phyloP scores from a whole-genome alignment of 2,329 filamentous ascomycete genomes.

The Cadophora luteo-olivacea region DNA sequence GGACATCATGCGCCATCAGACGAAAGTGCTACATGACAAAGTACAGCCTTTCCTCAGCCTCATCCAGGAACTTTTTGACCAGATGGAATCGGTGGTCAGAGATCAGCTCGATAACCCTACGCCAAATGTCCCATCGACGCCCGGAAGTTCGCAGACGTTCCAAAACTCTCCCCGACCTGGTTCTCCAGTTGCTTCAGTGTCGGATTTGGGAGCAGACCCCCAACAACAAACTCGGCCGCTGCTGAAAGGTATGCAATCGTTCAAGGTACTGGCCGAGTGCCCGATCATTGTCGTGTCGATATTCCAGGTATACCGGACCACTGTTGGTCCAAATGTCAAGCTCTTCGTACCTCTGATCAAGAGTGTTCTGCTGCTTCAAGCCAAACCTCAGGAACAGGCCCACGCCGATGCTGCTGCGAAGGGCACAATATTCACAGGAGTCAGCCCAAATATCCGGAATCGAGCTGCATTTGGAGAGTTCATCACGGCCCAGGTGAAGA shows the following conservation, averaged over 20 bases:
- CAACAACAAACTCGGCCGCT: slow-evolving; percentile 83
- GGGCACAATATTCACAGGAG: slow-evolving; percentile 86
- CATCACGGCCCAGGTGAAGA: slow-evolving; percentile 97
- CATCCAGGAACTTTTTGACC: slow-evolving; percentile 94
- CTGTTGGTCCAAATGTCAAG: slow-evolving; percentile 85
- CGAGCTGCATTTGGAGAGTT: slow-evolving; percentile 95
- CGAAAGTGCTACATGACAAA: slow-evolving; percentile 78
- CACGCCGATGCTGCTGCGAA: slow-evolving; percentile 83
- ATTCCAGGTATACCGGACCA: slow-evolving; percentile 87
- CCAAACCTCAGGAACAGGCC: slow-evolving; percentile 90
- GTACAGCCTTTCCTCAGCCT: slow-evolving; percentile 90
- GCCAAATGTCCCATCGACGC: slow-evolving; percentile 69
- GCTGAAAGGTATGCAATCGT: slow-evolving; percentile 95
- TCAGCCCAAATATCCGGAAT: slow-evolving; percentile 93
- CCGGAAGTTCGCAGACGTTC: slow-evolving; percentile 71
- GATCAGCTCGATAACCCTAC: slow-evolving; percentile 89
- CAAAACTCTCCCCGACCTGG: slow-evolving; percentile 84
- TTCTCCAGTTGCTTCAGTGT: slow-evolving; percentile 83
- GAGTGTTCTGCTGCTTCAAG: slow-evolving; percentile 84
- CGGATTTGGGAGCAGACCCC: slow-evolving; percentile 81
- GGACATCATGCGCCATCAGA: slow-evolving; percentile 93
- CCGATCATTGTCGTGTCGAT: slow-evolving; percentile 99
- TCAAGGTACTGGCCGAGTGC: slow-evolving; percentile 97
- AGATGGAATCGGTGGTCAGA: slow-evolving; percentile 92
- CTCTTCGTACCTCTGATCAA: slow-evolving; percentile 95